Base-by-base conservation (phyloP, 1,139 yeast genomes). In the Protomyces inouyei region DNA sequence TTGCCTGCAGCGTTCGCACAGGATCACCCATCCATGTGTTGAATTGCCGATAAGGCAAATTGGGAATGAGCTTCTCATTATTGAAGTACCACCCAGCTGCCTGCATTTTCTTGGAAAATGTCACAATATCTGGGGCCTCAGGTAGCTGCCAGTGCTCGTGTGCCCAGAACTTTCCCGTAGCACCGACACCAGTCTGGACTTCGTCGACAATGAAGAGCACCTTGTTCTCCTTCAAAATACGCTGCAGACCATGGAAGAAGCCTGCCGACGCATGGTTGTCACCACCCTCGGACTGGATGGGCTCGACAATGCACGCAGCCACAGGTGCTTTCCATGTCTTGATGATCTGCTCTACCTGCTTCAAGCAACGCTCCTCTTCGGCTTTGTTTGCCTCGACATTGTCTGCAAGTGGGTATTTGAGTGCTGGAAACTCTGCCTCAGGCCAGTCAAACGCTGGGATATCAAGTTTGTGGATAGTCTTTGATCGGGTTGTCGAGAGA, bases 21-120 rank as follows among this genome's bases (percentile, higher is more conserved):
- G 93, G 91, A 79, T 87, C 95, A 71, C 95, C 95, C 76, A 92
- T 86, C 95, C 95, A 87, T 67, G 95, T 87, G 83, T 87, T 87
- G 81, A 87, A 87, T 79, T 87, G 93, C 76, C 95, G 85, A 81
- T 52, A 87, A 56, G 95, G 84, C 74, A 79, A 72, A 74, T 83
- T 80, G 70, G 95, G 95, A 69, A 86, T 80, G 69, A 88, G 76
- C 69, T 83, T 86, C 51, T 86, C 84, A 78, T 85, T 83, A 71
- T 83, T 82, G 82, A 84, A 88, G 80, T 81, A 87, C 82, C 85
- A 88, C 64, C 95, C 95, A 51, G 95, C 93, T 52, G 91, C 84
- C 78, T 88, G 95, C 79, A 87, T 86, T 79, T 87, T 87, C 81
- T 87, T 87, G 70, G 92, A 86, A 78, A 87, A 87, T 32, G 95